Evolutionary conservation across 2,329 filamentous ascomycete species (phyloP).

Genomic region (Aspergillus ruber): DNA sequence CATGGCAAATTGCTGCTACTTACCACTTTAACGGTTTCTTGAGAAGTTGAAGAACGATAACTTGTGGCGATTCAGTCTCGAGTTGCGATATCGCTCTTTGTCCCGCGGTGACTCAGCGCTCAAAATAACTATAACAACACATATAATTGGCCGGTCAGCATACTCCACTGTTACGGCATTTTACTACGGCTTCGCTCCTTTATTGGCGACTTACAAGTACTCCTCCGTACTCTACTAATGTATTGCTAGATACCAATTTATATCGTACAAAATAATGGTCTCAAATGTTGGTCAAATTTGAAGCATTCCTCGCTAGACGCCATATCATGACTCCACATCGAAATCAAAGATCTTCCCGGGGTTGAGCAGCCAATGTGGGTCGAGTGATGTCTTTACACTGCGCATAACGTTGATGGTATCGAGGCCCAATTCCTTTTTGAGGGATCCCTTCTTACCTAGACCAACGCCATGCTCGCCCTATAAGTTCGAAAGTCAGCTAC

Average conservation of each 20-base stretch:
- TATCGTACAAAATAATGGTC: too few species aligned
- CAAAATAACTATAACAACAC: not conserved
- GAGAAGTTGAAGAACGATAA: conserved; percentile 11
- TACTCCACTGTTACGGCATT: not conserved
- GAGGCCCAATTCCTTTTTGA: conserved; percentile 70
- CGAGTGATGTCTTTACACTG: conserved; percentile 72
- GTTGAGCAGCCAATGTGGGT: conserved; percentile 85
- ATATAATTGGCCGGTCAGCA: not conserved
- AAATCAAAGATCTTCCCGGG: conserved; percentile 85
- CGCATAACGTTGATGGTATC: conserved; percentile 81
- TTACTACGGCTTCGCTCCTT: too few species aligned
- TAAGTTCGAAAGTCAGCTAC: conserved; percentile 5
- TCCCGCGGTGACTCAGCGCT: conserved; percentile 20
- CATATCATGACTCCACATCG: conserved; percentile 5
- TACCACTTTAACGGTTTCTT: conserved; percentile 13
- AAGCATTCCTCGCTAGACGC: not conserved
- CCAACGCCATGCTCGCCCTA: conserved; percentile 77
- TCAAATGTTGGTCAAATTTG: too few species aligned
- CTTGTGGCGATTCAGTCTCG: conserved; percentile 14
- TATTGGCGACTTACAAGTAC: too few species aligned
- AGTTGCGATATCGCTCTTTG: conserved; percentile 28
- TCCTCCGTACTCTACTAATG: too few species aligned
- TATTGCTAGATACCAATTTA: too few species aligned
- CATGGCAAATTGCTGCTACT: conserved; percentile 9
- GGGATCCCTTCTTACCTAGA: conserved; percentile 74